Evolutionary conservation across 2,329 filamentous ascomycete genomes (phyloP).

Genomic region (Pyricularia sp.): DNA sequence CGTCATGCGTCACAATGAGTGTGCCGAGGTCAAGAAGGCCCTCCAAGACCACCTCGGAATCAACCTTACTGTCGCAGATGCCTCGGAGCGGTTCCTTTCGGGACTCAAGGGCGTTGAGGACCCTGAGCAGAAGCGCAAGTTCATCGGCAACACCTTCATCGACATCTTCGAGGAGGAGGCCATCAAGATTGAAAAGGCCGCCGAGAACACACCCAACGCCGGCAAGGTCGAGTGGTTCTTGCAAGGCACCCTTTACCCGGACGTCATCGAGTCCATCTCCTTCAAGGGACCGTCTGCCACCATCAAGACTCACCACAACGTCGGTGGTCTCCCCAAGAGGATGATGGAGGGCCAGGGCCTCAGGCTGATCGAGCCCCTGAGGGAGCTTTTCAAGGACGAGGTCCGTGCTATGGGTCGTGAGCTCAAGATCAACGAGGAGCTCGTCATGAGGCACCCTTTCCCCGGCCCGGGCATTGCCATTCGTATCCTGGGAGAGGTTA

Average conservation of each 20-base stretch:
- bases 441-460: conserved; percentile 56
- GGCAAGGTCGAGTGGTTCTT: conserved; percentile 79
- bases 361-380: conserved; percentile 69
- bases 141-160: conserved; percentile 65
- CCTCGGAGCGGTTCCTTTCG: conserved; percentile 64
- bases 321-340: conserved; percentile 29
- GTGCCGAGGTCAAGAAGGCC: conserved; percentile 69
- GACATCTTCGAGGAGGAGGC: conserved; percentile 74
- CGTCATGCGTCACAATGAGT: conserved; percentile 79
- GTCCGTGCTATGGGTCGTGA: conserved; percentile 61
- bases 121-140: conserved; percentile 65
- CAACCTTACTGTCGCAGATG: conserved; percentile 83
- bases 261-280: conserved; percentile 24
- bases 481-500: conserved; percentile 77
- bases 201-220: conserved; percentile 55
- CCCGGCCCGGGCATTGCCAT: conserved; percentile 53
- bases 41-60: conserved; percentile 74
- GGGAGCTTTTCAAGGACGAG: conserved; percentile 70
- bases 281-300: conserved; percentile 40
- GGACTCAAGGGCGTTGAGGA: conserved; percentile 66
- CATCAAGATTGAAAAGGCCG: conserved; percentile 56
- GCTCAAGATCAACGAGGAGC: conserved; percentile 62
- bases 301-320: conserved; percentile 41
- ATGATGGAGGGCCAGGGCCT: conserved; percentile 31
- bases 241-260: conserved; percentile 76